Evolutionary conservation across 345 rosid species (phyloP).

Genomic region (Excoecaria cochinchinensis): DNA sequence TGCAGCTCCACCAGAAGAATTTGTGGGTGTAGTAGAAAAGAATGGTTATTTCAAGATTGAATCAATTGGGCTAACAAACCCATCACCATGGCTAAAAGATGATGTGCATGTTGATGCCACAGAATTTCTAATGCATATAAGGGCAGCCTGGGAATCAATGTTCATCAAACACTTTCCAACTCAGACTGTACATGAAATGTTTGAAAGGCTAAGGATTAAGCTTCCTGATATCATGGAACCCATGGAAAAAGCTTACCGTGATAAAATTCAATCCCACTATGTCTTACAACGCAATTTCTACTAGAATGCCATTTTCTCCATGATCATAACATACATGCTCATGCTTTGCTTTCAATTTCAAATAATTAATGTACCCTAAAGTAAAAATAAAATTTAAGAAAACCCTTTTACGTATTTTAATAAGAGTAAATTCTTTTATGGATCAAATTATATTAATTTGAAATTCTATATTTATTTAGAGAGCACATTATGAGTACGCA

Average conservation of each 20-base stretch:
- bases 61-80: slow-evolving; percentile 37
- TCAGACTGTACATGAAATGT: slow-evolving; percentile 30
- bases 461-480: too few relatives aligned
- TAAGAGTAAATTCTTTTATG: too few relatives aligned
- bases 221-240: slow-evolving; percentile 32
- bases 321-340: background rate
- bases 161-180: slow-evolving; percentile 32
- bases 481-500: too few relatives aligned
- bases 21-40: slow-evolving; percentile 27
- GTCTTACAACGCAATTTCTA: slow-evolving; percentile 15
- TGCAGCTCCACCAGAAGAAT: slow-evolving; percentile 45
- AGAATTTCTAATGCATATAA: slow-evolving; percentile 37
- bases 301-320: background rate
- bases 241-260: slow-evolving; percentile 39
- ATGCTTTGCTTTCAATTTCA: too few relatives aligned
- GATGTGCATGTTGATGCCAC: slow-evolving; percentile 32
- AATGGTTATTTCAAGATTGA: slow-evolving; percentile 44
- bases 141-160: slow-evolving; percentile 55
- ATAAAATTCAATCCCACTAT: slow-evolving; percentile 31
- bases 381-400: too few relatives aligned
- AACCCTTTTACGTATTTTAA: too few relatives aligned
- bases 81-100: slow-evolving; percentile 39
- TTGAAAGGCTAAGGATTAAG: slow-evolving; percentile 25
- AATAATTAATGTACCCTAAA: too few relatives aligned
- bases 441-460: too few relatives aligned